Evolutionary conservation across 2,329 filamentous ascomycete species (phyloP).

Genomic region (Gnomoniopsis smithogilvyi): DNA sequence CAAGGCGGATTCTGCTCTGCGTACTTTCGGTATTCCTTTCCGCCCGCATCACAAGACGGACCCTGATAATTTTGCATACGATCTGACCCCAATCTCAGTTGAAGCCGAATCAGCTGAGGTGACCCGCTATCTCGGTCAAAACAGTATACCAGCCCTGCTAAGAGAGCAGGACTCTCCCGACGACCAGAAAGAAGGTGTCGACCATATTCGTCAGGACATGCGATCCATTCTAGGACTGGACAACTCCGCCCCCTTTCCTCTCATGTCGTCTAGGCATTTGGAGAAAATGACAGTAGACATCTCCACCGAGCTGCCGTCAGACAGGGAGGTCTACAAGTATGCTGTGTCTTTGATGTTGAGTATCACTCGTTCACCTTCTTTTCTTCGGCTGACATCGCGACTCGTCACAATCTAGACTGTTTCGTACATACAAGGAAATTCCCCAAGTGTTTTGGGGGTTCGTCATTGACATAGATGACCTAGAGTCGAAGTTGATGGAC

Average conservation of each 20-base stretch:
- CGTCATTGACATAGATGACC: conserved; percentile 62
- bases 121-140: conserved; percentile 62
- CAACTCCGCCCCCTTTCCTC: conserved; percentile 63
- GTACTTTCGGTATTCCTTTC: conserved; percentile 25
- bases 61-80: conserved; percentile 3
- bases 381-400: neutral
- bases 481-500: conserved; percentile 62
- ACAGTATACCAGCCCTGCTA: conserved; percentile 64
- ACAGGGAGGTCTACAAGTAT: conserved; percentile 65
- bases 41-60: conserved; percentile 7
- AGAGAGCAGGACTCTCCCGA: conserved; percentile 56
- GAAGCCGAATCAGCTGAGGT: conserved; percentile 53
- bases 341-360: conserved; percentile 22
- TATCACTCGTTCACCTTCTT: neutral
- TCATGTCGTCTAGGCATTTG: conserved; percentile 63
- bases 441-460: conserved; percentile 68
- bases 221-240: conserved; percentile 63
- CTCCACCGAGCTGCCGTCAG: conserved; percentile 58
- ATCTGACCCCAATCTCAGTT: conserved; percentile 29
- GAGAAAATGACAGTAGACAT: conserved; percentile 60
- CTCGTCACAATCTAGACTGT: conserved; percentile 42
- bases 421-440: conserved; percentile 65
- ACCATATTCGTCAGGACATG: conserved; percentile 60
- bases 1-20: conserved; percentile 35
- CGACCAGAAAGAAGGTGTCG: conserved; percentile 49